Base-by-base conservation (phyloP, 345 rosid species). In the Arabidopsis arenosa region DNA sequence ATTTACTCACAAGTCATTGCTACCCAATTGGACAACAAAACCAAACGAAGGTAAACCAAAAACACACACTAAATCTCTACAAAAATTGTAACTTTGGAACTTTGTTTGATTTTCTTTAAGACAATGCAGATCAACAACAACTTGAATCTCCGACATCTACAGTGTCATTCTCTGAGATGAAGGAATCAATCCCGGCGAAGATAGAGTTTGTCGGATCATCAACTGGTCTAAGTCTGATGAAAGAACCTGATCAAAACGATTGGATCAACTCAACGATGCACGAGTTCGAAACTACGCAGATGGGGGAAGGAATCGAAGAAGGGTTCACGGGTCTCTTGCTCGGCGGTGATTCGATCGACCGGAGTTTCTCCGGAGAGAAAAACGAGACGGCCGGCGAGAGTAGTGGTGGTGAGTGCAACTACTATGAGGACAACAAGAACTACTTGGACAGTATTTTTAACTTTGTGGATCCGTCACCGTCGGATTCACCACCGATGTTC, bases 391-490 rank as follows among this genome's bases (percentile, higher is more conserved):
- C 23, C 37, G 77, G 53, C 9, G 81, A 71, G 74, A 66, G 77
- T 59, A 52, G 63, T 41, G 68, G 75, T 49, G 77, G 57, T 72
- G 77, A 72, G 41, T 72, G 77, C 15, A 80, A 84, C 21, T 81
- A 81, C 75, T 84, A 84, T 48, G 93, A 89, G 77, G 98, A 93
- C 75, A 93, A 84, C 77, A 93, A 91, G 88, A 91, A 88, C 61
- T 93, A 93, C 58, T 91, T 96, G 93, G 89, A 87, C 63, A 88
- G 90, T 67, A 90, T 93, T 81, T 94, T 93, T 48, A 91, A 83
- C 79, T 84, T 90, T 84, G 93, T 93, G 63, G 90, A 91, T 68
- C 91, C 96, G 74, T 87, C 91, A 5, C 97, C 98, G 17, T 82
- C 93, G 37, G 84, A 82, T 68, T 86, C 97, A 14, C 88, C 93